Base-by-base conservation (phyloP, 805 yeast species). In the Pichia insulana region DNA sequence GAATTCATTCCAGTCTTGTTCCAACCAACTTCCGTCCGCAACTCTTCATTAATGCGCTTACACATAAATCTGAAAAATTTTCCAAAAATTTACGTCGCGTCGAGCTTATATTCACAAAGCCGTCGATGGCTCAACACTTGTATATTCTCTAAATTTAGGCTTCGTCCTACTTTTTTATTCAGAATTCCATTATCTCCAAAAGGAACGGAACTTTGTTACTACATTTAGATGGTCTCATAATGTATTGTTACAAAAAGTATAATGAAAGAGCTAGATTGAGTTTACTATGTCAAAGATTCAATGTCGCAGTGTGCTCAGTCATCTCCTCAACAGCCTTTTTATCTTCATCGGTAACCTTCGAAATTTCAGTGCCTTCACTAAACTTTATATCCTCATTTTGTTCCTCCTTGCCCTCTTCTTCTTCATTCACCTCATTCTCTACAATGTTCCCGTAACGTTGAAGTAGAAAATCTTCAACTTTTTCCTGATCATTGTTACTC, bases 381-480 rank as follows among this genome's bases (percentile, higher is more conserved):
- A 68, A 63, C 36, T 65, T 68, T 62, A 47, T 22, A 5, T 22
- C 30, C 50, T 9, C 33, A 6, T 17, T 31, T 20, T 22, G 35
- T 17, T 26, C 71, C n/a, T 62, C 66, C 6, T 69, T 70, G 1
- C 69, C 47, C 3, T 45, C 49, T 8, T 43, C 54, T 63, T 39
- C 69, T 41, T 65, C 71, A 16, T 70, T 71, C 30, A 69, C 78
- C n/a, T 62, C 68, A 7, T 58, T 64, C 13, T 76, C 80, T 42
- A 76, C 81, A 36, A 83, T 76, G 36, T 85, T 82, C 16, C 51
- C 53, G 53, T 70, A 90, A 53, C 79, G 78, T 58, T 76, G 73
- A 56, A 89, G 68, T 56, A 86, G 74, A 66, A 78, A 89, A 33
- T 76, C 80, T 50, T 86, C 95, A 15, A 88, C 81, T 25, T 80